A percentile compares a stretch with the other conserved stretches of the same genome.
Conservation (phyloP, 768 basidiomycete genomes). For the Rhodosporidiobolus sp. region DNA sequence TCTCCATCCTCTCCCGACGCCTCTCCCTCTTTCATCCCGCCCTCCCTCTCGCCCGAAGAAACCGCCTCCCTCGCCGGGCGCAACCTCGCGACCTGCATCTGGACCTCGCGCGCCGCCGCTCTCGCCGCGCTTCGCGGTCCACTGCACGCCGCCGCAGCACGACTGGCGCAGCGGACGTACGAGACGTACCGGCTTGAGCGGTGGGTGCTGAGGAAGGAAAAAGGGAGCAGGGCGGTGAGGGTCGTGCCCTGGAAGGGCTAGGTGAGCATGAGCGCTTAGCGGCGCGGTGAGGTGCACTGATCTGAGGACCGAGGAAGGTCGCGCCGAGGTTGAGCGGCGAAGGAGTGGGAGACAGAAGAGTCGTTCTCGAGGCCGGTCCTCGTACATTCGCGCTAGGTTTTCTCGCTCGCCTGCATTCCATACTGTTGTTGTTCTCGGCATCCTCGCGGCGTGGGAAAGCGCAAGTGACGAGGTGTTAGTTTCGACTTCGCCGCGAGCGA, state of each 20-base stretch:
- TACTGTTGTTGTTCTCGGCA: too few relatives aligned
- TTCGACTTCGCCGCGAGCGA: too few relatives aligned
- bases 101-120: slow-evolving; percentile 84
- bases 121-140: slow-evolving; percentile 73
- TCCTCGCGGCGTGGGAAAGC: too few relatives aligned
- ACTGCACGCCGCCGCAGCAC: slow-evolving; percentile 77
- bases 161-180: slow-evolving; percentile 63
- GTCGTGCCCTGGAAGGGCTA: slow-evolving; percentile 63
- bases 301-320: too few relatives aligned
- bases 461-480: too few relatives aligned
- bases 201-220: slow-evolving; percentile 64
- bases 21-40: too few relatives aligned
- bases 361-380: too few relatives aligned
- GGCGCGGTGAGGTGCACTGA: neutral
- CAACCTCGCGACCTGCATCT: slow-evolving; percentile 93
- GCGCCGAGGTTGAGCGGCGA: too few relatives aligned
- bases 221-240: slow-evolving; percentile 59
- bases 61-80: slow-evolving; percentile 9
- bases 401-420: too few relatives aligned
- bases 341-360: too few relatives aligned
- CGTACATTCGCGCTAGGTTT: too few relatives aligned
- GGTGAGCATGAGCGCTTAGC: slow-evolving; percentile 62
- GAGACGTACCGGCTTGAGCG: slow-evolving; percentile 76
- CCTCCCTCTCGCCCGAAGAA: neutral
- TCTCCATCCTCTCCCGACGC: neutral